phyloP scores from a whole-genome alignment of 345 rosid genomes.

The Lumnitzera littorea region DNA sequence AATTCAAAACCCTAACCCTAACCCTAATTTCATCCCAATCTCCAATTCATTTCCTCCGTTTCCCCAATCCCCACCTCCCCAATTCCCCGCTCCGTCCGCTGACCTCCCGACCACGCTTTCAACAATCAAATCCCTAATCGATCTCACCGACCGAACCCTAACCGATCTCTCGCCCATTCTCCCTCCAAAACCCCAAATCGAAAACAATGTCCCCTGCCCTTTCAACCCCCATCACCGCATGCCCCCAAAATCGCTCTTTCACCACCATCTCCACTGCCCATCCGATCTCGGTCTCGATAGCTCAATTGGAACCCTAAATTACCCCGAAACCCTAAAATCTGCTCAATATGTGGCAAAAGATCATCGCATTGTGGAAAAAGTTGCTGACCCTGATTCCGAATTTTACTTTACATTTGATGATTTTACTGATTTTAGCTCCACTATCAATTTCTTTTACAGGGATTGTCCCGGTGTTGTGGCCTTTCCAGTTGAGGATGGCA shows the following conservation, averaged over 20 bases:
- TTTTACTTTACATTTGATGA: constrained; percentile 50
- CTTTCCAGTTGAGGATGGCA: constrained; percentile 26
- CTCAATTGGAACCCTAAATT: constrained; percentile 24
- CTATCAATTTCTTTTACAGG: constrained; percentile 37
- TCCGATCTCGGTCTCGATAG: constrained; percentile 28
- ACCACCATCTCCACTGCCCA: constrained; percentile 68
- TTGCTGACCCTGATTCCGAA: constrained; percentile 18
- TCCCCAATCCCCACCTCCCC: constrained; percentile 12
- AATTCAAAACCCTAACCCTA: constrained; percentile 21
- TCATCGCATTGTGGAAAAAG: constrained; percentile 8
- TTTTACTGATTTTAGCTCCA: constrained; percentile 25
- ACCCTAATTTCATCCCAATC: constrained; percentile 15
- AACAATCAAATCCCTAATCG: constrained; percentile 33
- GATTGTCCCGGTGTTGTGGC: constrained; percentile 67
- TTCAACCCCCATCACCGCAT: constrained; percentile 54
- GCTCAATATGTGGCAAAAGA: constrained; percentile 9
- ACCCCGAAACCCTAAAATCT: constrained; percentile 36
- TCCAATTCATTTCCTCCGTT: constrained; percentile 11
- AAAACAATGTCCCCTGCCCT: constrained; percentile 38
- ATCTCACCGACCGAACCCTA: constrained; percentile 32
- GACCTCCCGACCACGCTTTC: constrained; percentile 38
- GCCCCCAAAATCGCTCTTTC: constrained; percentile 65
- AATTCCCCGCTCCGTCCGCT: constrained; percentile 1
- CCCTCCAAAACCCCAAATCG: constrained; percentile 19
- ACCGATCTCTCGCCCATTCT: constrained; percentile 16